Evolutionary conservation across 805 yeast species (phyloP), one percentile per base, ranked within the genome.

Genomic region (Metschnikowia noctiluminum): DNA sequence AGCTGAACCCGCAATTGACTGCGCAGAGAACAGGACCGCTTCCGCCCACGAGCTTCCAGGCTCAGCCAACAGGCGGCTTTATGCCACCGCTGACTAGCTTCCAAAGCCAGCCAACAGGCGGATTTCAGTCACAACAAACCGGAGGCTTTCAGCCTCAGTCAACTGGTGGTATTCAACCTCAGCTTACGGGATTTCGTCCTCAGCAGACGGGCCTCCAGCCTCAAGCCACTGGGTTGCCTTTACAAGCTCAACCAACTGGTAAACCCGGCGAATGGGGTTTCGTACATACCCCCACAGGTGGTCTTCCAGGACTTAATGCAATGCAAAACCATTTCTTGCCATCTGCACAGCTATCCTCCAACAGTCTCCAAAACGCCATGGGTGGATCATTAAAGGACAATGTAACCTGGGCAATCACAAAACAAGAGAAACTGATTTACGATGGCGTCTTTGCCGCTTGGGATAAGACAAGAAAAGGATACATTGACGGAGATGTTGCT

Each of bases 371-470:
- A 48, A 63, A 63, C 51, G 73, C 58, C 11, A 73, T 73, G 77
- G 76, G 73, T 13, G 74, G 72, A 8, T 54, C 62, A 6, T 63
- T 70, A 56, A 59, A 55, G 58, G 76, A 81, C 14, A 82, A 85
- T 50, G 85, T 86, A 34, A 80, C 86, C 9, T 83, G 88, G 87
- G 87, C 90, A 26, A 89, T 92, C 57, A 84, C 95, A 43, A 86
- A 87, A 58, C 89, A 88, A 59, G 98, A 92, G 63, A 91, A 89
- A 63, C 77, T 77, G 48, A 82, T 89, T 49, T 92, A 91, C 69
- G 95, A 87, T 60, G 87, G 85, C 43, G 88, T 92, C 50, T 92
- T 94, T 70, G 79, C 77, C 47, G 90, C 94, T 37, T 92, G 96
- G 89, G 97, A 91, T 61, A 71, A 81, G 13, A 61, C 72, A 37